Evolutionary conservation across 2,329 filamentous ascomycete genomes (phyloP).

Genomic region (Diaporthe vaccinii): DNA sequence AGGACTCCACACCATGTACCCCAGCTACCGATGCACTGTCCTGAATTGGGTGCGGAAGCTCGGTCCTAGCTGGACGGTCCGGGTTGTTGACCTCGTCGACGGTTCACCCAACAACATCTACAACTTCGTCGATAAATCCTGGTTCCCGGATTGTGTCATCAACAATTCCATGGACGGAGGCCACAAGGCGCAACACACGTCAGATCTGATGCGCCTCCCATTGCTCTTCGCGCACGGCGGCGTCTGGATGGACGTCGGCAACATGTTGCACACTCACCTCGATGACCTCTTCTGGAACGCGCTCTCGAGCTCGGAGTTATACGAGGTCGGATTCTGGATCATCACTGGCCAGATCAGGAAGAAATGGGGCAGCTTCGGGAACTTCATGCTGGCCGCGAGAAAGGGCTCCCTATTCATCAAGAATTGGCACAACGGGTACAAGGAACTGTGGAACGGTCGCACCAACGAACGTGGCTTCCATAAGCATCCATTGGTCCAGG

Average conservation of each 20-base stretch:
- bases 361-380: slow-evolving; percentile 34
- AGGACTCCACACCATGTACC: slow-evolving; percentile 53
- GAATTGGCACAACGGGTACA: slow-evolving; percentile 57
- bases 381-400: slow-evolving; percentile 51
- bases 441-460: slow-evolving; percentile 51
- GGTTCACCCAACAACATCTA: slow-evolving; percentile 49
- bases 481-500: slow-evolving; percentile 37
- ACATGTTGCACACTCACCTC: slow-evolving; percentile 51
- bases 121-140: slow-evolving; percentile 7
- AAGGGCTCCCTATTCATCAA: slow-evolving; percentile 58
- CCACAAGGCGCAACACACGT: slow-evolving; percentile 52
- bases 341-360: slow-evolving; percentile 26
- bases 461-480: slow-evolving; percentile 49
- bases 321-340: slow-evolving; percentile 53
- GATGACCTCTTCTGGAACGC: slow-evolving; percentile 52
- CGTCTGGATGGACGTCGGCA: slow-evolving; percentile 56
- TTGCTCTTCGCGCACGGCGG: slow-evolving; percentile 52
- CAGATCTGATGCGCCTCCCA: slow-evolving; percentile 58
- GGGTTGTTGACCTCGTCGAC: slow-evolving; percentile 52
- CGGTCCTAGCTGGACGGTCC: slow-evolving; percentile 54
- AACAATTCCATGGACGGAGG: not conserved
- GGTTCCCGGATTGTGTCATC: slow-evolving; percentile 12
- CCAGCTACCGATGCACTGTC: slow-evolving; percentile 54
- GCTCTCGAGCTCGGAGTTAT: slow-evolving; percentile 50
- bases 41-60: slow-evolving; percentile 58